These are phyloP conservation scores for Mrakia frigida DNA, from an alignment of 768 basidiomycete genomes.

Conservation along the genomic window DNA sequence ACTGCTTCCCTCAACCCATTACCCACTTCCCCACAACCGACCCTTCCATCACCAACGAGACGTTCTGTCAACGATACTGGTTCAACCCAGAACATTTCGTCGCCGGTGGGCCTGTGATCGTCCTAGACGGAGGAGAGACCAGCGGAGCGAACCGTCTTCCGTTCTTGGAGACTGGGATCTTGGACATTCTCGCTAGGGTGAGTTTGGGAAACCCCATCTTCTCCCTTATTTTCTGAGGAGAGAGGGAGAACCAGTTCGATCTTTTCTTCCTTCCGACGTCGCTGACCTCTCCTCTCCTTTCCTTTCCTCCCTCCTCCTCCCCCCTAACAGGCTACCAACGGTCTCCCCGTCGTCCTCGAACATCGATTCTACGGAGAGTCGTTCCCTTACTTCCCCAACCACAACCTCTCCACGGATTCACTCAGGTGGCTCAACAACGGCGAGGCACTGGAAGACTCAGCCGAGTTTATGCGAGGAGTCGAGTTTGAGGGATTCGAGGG, in stretches of 20 bases:
- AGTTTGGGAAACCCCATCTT: not conserved
- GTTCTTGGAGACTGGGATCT: slow-evolving; percentile 56
- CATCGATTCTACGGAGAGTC: slow-evolving; percentile 81
- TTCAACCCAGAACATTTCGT: slow-evolving; percentile 75
- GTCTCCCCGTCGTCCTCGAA: slow-evolving; percentile 83
- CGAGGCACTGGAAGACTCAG: slow-evolving; percentile 84
- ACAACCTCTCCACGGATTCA: slow-evolving; percentile 73
- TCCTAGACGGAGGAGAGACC: slow-evolving; percentile 91
- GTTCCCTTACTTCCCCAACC: slow-evolving; percentile 53
- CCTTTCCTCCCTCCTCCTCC: slow-evolving; percentile 37
- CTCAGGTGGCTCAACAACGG: slow-evolving; percentile 87
- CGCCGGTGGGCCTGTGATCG: slow-evolving; percentile 72
- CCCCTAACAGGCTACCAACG: slow-evolving; percentile 65
- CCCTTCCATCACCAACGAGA: slow-evolving; percentile 46
- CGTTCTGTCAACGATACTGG: slow-evolving; percentile 89
- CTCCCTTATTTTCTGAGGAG: not conserved
- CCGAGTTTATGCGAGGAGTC: slow-evolving; percentile 69
- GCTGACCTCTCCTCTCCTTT: slow-evolving; percentile 57
- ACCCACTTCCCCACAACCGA: slow-evolving; percentile 16
- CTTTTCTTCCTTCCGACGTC: not conserved
- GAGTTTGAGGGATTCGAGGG: slow-evolving; percentile 22
- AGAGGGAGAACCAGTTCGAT: not conserved
- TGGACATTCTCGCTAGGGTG: slow-evolving; percentile 22
- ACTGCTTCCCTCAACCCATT: slow-evolving; percentile 30
- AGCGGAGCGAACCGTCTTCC: slow-evolving; percentile 55